Evolutionary conservation across 805 yeast genomes (phyloP).

Genomic region (Metschnikowia amazonensis): DNA sequence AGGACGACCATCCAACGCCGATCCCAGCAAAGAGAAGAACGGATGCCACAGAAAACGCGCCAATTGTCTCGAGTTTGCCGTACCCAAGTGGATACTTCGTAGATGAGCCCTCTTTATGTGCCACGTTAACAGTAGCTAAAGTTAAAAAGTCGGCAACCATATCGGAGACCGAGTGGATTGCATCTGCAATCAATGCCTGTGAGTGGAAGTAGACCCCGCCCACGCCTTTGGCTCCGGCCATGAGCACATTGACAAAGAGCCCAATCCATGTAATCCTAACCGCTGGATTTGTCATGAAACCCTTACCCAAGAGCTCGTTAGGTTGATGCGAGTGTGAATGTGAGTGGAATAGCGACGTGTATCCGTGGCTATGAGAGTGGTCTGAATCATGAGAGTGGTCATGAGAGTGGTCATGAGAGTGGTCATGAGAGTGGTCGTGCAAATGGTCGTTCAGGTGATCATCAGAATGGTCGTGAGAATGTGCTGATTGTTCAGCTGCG

Average conservation of each 20-base stretch:
- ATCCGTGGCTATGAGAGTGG: constrained; percentile 16
- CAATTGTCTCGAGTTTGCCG: constrained; percentile 90
- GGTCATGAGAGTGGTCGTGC: not conserved
- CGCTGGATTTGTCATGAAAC: constrained; percentile 62
- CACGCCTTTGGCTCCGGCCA: constrained; percentile 81
- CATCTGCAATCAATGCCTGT: constrained; percentile 90
- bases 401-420: not conserved
- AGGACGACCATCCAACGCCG: constrained; percentile 84
- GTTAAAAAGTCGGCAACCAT: constrained; percentile 87
- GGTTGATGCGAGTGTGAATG: constrained; percentile 37
- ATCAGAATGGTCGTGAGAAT: constrained; percentile 7
- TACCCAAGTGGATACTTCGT: constrained; percentile 77
- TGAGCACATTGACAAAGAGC: constrained; percentile 71
- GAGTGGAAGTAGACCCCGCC: constrained; percentile 95
- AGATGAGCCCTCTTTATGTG: constrained; percentile 54
- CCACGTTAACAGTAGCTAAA: constrained; percentile 78
- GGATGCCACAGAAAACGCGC: constrained; percentile 83
- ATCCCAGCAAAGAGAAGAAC: constrained; percentile 83
- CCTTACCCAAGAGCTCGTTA: constrained; percentile 33
- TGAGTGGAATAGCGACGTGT: constrained; percentile 22
- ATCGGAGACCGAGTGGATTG: constrained; percentile 89
- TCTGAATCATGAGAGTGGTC: constrained; percentile 6
- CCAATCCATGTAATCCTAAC: constrained; percentile 94
- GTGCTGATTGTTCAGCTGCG: not conserved
- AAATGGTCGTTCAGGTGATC: not conserved